Base-by-base conservation (phyloP, 192 early-diverging fungal genomes). In the Gaertneriomyces sp. region DNA sequence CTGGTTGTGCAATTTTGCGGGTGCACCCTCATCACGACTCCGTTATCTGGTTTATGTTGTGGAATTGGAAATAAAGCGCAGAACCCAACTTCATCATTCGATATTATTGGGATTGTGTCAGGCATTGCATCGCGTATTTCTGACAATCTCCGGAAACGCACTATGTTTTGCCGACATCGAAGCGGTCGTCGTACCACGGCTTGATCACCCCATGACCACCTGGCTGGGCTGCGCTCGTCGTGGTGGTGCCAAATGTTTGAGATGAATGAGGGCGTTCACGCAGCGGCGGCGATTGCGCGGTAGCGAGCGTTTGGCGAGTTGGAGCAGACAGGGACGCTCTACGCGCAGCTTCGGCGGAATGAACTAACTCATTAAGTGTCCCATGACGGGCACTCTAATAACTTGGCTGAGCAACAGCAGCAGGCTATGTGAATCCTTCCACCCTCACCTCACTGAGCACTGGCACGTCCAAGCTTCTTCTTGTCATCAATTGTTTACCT, bases 161-260 rank as follows among this genome's bases (percentile, higher is more conserved):
- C n/a, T 20, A 51, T 17, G 20, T 4, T 20, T 51, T 51, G 5
- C 49, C 49, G n/a, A 51, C n/a, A 51, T 4, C 20, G n/a, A 51
- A 51, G 5, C 49, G 49, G n/a, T 51, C n/a, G 20, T 51, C 49
- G 20, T 51, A 51, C 49, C 49, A 51, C 4, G 49, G 49, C 49
- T 20, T 51, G 5, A 17, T 20, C 20, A 5, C n/a, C 49, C 49
- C 49, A 5, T 51, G n/a, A 6, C n/a, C 49, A 4, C 20, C 20
- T 20, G n/a, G 5, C 20, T 51, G 49, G n/a, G 49, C 4, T 51
- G n/a, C 49, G 20, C n/a, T 51, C 49, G 20, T 17, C 5, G 49
- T n/a, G n/a, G 20, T 6, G 3, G 49, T 51, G 5, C 49, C 49
- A 51, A 51, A 51, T 5, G 49, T 51, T 51, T 51, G 49, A n/a